Evolutionary conservation across 2,329 filamentous ascomycete species (phyloP).

Genomic region (Rhynchosporium graminicola): DNA sequence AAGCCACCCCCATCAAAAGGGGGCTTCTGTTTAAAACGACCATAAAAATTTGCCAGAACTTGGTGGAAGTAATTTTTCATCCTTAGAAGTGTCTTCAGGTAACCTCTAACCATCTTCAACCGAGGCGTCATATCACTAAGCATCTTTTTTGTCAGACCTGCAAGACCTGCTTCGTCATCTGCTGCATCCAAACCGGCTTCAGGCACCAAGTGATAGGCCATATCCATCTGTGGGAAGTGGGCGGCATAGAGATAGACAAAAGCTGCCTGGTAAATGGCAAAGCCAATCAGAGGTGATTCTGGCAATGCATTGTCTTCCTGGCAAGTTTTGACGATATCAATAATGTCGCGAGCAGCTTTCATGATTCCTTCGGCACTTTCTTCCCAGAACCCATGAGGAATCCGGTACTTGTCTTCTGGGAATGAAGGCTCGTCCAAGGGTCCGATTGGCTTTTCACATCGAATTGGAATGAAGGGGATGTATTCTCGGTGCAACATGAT

Average conservation of each 20-base stretch:
- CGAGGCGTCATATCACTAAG: conserved; percentile 53
- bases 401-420: conserved; percentile 47
- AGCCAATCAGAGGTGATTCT: conserved; percentile 67
- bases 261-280: conserved; percentile 66
- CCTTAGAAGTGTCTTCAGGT: conserved; percentile 53
- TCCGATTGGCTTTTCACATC: conserved; percentile 50
- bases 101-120: conserved; percentile 58
- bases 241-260: conserved; percentile 67
- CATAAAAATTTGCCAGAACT: conserved; percentile 49
- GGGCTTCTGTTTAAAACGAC: conserved; percentile 41
- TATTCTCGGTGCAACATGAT: conserved; percentile 71
- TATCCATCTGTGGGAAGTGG: conserved; percentile 70
- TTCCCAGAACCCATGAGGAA: conserved; percentile 61
- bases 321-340: conserved; percentile 64
- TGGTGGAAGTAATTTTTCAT: conserved; percentile 55
- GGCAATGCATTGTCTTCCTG: conserved; percentile 58
- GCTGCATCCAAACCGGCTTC: background rate
- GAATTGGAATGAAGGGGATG: conserved; percentile 64
- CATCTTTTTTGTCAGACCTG: conserved; percentile 51
- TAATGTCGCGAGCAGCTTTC: conserved; percentile 61
- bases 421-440: conserved; percentile 62
- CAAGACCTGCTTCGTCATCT: conserved; percentile 18
- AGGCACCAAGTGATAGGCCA: conserved; percentile 52
- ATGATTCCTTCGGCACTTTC: conserved; percentile 64
- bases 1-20: conserved; percentile 48